Percentiles rank a stretch among this genome's conserved stretches.
phyloP scores from a whole-genome alignment of 1,139 yeast genomes.

The Pichia sp. region DNA sequence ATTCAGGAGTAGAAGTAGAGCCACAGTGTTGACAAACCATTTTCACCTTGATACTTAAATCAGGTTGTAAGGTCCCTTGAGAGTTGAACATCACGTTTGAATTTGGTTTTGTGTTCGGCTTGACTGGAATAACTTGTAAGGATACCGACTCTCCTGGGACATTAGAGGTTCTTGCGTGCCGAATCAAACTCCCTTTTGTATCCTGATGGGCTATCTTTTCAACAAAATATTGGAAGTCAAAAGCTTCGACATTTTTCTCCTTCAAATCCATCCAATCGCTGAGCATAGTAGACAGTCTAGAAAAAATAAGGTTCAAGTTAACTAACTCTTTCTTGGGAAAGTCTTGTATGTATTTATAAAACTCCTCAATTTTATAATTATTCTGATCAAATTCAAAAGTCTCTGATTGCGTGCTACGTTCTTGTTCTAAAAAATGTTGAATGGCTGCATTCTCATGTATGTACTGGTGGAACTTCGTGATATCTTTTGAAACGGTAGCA shows the following conservation, averaged over 20 bases:
- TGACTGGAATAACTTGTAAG: slow-evolving; percentile 29
- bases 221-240: not conserved
- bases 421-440: slow-evolving; percentile 6
- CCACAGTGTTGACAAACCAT: slow-evolving; percentile 54
- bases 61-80: slow-evolving; percentile 32
- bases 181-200: not conserved
- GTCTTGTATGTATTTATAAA: slow-evolving; percentile 11
- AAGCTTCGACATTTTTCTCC: slow-evolving; percentile 3
- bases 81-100: slow-evolving; percentile 21
- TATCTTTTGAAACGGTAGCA: not conserved
- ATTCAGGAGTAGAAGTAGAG: slow-evolving; percentile 73
- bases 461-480: slow-evolving; percentile 7
- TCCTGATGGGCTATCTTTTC: not conserved
- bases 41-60: slow-evolving; percentile 29
- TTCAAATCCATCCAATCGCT: slow-evolving; percentile 15
- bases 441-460: slow-evolving; percentile 9
- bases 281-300: slow-evolving; percentile 3
- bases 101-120: slow-evolving; percentile 19
- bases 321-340: slow-evolving; percentile 16
- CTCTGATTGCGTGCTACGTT: slow-evolving; percentile 5
- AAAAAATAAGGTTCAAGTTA: slow-evolving; percentile 7
- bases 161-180: slow-evolving; percentile 4
- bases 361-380: slow-evolving; percentile 17
- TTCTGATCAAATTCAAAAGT: not conserved
- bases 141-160: slow-evolving; percentile 28